phyloP scores from a whole-genome alignment of 1,139 yeast genomes.

The Candida dubliniensis region DNA sequence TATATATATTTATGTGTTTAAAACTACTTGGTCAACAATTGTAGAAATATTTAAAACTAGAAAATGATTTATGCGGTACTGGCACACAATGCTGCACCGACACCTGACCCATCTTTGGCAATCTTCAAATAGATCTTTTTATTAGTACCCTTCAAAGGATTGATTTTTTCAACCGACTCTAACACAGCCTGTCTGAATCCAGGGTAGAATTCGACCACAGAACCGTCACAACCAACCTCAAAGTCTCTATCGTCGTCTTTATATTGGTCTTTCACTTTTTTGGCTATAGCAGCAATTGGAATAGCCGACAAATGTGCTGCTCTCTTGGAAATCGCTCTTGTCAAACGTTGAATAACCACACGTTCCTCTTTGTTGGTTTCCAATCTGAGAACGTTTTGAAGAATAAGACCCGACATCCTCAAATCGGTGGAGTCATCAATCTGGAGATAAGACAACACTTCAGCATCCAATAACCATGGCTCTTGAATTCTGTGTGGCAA shows the following conservation, averaged over 20 bases:
- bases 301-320: slow-evolving; percentile 86
- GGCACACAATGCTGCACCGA: slow-evolving; percentile 95
- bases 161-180: slow-evolving; percentile 69
- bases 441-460: slow-evolving; percentile 78
- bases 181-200: slow-evolving; percentile 75
- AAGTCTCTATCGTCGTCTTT: slow-evolving; percentile 63
- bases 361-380: slow-evolving; percentile 73
- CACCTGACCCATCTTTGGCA: slow-evolving; percentile 94
- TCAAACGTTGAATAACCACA: slow-evolving; percentile 63
- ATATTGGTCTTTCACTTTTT: slow-evolving; percentile 40
- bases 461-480: slow-evolving; percentile 80
- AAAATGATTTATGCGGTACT: slow-evolving; percentile 5
- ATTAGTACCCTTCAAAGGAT: slow-evolving; percentile 68
- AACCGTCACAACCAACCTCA: slow-evolving; percentile 93
- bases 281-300: slow-evolving; percentile 76
- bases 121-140: slow-evolving; percentile 72
- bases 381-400: slow-evolving; percentile 63
- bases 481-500: slow-evolving; percentile 67
- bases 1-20: no score
- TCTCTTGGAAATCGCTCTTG: slow-evolving; percentile 77
- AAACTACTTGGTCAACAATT: no score
- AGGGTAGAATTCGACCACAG: slow-evolving; percentile 90
- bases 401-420: slow-evolving; percentile 61
- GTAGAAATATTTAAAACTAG: not conserved
- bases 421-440: slow-evolving; percentile 75